These are phyloP conservation scores for Fraxinus excelsior DNA, from an alignment of 257 asterid species.

Conservation along the genomic window DNA sequence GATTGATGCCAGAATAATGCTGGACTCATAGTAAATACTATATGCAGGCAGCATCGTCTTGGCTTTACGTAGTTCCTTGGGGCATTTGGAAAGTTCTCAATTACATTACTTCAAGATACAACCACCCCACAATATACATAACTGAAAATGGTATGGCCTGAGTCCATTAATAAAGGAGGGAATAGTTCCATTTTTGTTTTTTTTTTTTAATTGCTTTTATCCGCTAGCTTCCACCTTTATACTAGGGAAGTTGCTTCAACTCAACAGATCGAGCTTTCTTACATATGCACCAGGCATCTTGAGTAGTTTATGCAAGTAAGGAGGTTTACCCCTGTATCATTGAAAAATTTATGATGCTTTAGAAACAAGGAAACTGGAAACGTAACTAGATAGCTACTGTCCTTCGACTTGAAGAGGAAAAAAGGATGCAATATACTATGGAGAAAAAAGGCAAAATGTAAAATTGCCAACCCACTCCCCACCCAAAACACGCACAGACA, in stretches of 20 bases:
- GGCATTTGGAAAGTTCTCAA: slow-evolving; percentile 52
- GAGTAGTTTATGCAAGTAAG: neutral
- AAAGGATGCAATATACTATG: no score
- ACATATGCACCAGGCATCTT: neutral
- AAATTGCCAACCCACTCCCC: no score
- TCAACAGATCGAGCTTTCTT: neutral
- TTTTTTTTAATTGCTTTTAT: no score
- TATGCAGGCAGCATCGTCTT: slow-evolving; percentile 54
- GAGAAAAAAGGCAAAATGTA: neutral
- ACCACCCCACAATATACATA: slow-evolving; percentile 45
- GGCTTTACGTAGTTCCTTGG: slow-evolving; percentile 63
- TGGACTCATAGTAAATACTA: slow-evolving; percentile 14
- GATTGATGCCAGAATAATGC: neutral
- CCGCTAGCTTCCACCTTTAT: neutral
- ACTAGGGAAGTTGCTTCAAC: neutral
- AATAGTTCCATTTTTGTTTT: neutral
- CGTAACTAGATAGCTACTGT: neutral
- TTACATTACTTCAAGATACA: slow-evolving; percentile 44
- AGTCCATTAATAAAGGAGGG: neutral
- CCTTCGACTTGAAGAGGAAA: neutral
- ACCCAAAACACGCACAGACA: no score
- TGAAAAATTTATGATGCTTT: neutral
- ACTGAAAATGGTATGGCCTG: slow-evolving; percentile 54
- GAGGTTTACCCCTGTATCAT: neutral
- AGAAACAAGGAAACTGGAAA: no score